These are phyloP conservation scores for Garcia nutans DNA, from an alignment of 345 rosid species.

Conservation along the genomic window DNA sequence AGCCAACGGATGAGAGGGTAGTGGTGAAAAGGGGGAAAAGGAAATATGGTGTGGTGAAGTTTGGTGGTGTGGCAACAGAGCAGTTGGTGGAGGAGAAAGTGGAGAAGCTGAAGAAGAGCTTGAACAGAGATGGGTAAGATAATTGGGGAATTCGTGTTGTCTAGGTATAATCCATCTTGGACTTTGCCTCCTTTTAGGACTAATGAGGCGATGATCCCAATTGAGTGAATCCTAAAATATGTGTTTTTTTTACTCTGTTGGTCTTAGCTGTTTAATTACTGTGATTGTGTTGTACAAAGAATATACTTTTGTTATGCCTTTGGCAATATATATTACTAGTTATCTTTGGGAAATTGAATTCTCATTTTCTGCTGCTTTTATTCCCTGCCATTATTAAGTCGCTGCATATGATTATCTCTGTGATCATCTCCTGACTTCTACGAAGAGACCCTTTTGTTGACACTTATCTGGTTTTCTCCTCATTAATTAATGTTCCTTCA, in stretches of 20 bases:
- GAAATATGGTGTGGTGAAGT: slow-evolving; percentile 72
- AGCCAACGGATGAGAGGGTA: slow-evolving; percentile 83
- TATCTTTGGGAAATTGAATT: too few relatives aligned
- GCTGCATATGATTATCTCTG: background rate
- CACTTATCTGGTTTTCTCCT: too few relatives aligned
- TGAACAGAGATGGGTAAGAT: slow-evolving; percentile 77
- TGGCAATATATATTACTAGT: too few relatives aligned
- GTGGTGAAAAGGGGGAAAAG: slow-evolving; percentile 68
- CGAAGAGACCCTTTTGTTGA: too few relatives aligned
- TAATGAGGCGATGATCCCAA: slow-evolving; percentile 73
- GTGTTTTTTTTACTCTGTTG: background rate
- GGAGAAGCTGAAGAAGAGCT: slow-evolving; percentile 56
- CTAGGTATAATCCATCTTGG: slow-evolving; percentile 93
- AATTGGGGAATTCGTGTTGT: slow-evolving; percentile 58
- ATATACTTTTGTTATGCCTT: too few relatives aligned
- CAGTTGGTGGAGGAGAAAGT: slow-evolving; percentile 62
- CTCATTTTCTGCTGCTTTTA: too few relatives aligned
- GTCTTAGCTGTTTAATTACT: background rate
- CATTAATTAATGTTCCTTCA: too few relatives aligned
- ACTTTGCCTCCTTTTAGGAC: slow-evolving; percentile 73
- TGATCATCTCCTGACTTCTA: too few relatives aligned
- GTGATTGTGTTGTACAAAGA: background rate
- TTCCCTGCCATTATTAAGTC: too few relatives aligned
- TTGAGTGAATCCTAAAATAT: slow-evolving; percentile 44
- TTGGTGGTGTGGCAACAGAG: slow-evolving; percentile 62